Percentiles rank a stretch among this genome's conserved stretches.
phyloP scores from a whole-genome alignment of 495 filamentous ascomycete genomes.

The Aspergillus biplanus region DNA sequence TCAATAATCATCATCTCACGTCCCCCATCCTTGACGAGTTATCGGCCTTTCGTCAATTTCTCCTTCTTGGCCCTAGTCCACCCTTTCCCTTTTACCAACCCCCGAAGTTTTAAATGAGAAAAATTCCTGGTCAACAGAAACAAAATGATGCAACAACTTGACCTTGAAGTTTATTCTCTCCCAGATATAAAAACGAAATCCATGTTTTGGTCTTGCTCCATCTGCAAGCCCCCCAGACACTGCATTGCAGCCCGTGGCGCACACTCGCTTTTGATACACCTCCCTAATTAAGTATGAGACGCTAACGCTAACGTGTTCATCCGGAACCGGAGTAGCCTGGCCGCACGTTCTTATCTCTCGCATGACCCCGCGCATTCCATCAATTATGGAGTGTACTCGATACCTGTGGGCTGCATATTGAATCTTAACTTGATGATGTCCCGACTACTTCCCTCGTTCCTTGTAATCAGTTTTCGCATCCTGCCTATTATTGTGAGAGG shows the following conservation, averaged over 20 bases:
- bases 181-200: too few species aligned
- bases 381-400: neutral
- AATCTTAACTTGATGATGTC: neutral
- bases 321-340: neutral
- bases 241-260: too few species aligned
- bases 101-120: neutral
- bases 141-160: too few species aligned
- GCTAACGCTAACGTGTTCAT: too few species aligned
- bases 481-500: neutral
- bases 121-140: too few species aligned
- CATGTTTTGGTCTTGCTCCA: too few species aligned
- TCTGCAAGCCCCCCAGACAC: too few species aligned
- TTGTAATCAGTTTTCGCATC: neutral
- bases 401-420: neutral
- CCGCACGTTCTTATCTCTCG: slow-evolving; percentile 11
- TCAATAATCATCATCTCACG: neutral
- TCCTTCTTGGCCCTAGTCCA: neutral
- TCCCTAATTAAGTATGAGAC: too few species aligned
- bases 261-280: too few species aligned
- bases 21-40: neutral
- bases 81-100: neutral
- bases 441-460: neutral
- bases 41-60: neutral
- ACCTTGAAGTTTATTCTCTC: too few species aligned
- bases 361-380: slow-evolving; percentile 5